Evolutionary conservation across 805 yeast species (phyloP).

Genomic region (Barnettozyma siamensis): DNA sequence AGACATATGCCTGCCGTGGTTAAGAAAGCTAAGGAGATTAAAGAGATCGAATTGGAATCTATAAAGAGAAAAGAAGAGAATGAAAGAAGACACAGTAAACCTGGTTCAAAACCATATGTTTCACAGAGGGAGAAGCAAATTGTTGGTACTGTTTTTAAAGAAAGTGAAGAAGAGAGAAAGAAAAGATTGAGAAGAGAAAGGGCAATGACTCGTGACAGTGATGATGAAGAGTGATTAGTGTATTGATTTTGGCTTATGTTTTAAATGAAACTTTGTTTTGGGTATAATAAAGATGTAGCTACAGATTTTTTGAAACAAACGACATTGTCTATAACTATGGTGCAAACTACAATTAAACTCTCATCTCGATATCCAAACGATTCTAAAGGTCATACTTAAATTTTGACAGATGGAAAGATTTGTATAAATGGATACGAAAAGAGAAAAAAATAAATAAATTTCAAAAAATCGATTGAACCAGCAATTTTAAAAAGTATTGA

Average conservation of each 20-base stretch:
- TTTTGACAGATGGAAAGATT: too few relatives aligned
- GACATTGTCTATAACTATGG: too few relatives aligned
- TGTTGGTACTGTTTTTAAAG: slow-evolving; percentile 69
- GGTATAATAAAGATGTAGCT: too few relatives aligned
- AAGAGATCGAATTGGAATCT: slow-evolving; percentile 64
- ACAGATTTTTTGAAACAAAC: too few relatives aligned
- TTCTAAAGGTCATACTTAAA: too few relatives aligned
- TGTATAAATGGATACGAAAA: too few relatives aligned
- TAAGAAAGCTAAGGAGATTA: slow-evolving; percentile 86
- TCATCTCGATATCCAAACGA: too few relatives aligned
- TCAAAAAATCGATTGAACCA: slow-evolving; percentile 3
- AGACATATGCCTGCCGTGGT: slow-evolving; percentile 85
- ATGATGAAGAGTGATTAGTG: not conserved
- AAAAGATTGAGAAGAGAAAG: slow-evolving; percentile 4
- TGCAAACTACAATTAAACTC: too few relatives aligned
- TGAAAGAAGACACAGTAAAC: slow-evolving; percentile 71
- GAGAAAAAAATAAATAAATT: not conserved
- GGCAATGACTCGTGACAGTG: not conserved
- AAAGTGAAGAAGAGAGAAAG: slow-evolving; percentile 28
- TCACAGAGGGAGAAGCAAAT: slow-evolving; percentile 86
- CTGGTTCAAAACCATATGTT: slow-evolving; percentile 48
- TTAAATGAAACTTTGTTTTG: too few relatives aligned
- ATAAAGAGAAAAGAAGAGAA: slow-evolving; percentile 79
- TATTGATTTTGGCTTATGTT: too few relatives aligned
- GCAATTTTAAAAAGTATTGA: too few relatives aligned